These are phyloP conservation scores for Aspergillus pseudoterreus DNA, from an alignment of 2,329 filamentous ascomycete species.

Conservation along the genomic window DNA sequence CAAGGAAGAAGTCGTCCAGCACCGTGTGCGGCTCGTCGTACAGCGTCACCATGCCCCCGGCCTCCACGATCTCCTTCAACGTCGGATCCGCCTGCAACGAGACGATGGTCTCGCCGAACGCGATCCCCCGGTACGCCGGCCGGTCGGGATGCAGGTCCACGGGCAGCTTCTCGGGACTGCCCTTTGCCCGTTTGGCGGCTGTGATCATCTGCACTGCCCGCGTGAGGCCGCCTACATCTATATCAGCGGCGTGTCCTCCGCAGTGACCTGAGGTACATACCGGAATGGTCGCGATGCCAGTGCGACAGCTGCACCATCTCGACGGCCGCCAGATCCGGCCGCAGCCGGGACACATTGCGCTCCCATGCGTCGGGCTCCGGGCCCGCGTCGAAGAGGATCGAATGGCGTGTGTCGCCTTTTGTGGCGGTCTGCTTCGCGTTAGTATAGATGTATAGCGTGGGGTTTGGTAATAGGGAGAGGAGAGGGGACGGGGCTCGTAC, in stretches of 20 bases:
- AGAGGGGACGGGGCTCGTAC: slow-evolving; percentile 26
- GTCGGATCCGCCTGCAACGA: slow-evolving; percentile 53
- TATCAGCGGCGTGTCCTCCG: not conserved
- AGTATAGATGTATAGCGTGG: not conserved
- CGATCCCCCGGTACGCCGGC: slow-evolving; percentile 50
- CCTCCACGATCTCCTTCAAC: slow-evolving; percentile 45
- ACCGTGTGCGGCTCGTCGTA: slow-evolving; percentile 42
- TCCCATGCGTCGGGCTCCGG: slow-evolving; percentile 52
- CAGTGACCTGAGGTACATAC: slow-evolving; percentile 20
- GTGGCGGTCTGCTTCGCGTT: slow-evolving; percentile 41
- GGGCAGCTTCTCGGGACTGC: slow-evolving; percentile 26
- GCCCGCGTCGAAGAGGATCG: slow-evolving; percentile 52
- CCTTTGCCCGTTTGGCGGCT: slow-evolving; percentile 31
- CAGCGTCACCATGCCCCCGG: slow-evolving; percentile 41
- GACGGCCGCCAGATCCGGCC: slow-evolving; percentile 41
- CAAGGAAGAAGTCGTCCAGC: slow-evolving; percentile 49
- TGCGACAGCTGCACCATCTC: slow-evolving; percentile 51
- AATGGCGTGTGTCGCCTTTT: slow-evolving; percentile 42
- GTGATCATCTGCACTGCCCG: slow-evolving; percentile 49
- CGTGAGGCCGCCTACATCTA: slow-evolving; percentile 44
- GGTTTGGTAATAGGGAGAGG: not conserved
- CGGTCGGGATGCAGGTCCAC: slow-evolving; percentile 53
- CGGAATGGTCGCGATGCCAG: slow-evolving; percentile 56
- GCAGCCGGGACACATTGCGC: slow-evolving; percentile 46
- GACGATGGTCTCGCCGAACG: slow-evolving; percentile 38